Evolutionary conservation across 768 basidiomycete genomes (phyloP).

Genomic region (Leccinum arenicola): DNA sequence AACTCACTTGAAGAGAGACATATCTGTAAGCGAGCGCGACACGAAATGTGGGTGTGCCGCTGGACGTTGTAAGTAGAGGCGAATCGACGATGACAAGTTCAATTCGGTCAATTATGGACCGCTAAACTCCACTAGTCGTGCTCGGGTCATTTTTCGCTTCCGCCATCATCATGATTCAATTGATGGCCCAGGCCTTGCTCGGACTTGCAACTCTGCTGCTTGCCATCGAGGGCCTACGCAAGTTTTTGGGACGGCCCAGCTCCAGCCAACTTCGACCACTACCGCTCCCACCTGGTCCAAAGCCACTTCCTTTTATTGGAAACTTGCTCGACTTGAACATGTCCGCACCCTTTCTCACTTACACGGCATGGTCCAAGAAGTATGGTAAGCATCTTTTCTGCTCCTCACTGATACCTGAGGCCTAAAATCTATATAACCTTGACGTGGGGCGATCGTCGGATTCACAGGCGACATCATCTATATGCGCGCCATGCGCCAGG

Average conservation of each 20-base stretch:
- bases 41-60: too few species aligned
- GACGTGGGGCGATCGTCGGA: background rate
- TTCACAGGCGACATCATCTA: background rate
- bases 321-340: background rate
- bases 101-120: too few species aligned
- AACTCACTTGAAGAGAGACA: too few species aligned
- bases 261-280: background rate
- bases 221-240: background rate
- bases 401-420: background rate
- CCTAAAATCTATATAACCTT: background rate
- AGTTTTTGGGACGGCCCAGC: background rate
- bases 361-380: background rate
- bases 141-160: too few species aligned
- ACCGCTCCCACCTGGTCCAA: background rate
- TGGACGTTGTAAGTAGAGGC: too few species aligned
- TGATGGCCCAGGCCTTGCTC: background rate
- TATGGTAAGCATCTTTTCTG: background rate
- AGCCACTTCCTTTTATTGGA: background rate
- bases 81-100: too few species aligned
- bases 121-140: too few species aligned
- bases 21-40: too few species aligned
- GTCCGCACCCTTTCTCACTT: background rate
- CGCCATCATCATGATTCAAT: background rate
- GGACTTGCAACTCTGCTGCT: background rate
- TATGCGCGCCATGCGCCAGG: background rate